Conservation (phyloP, 2,329 filamentous ascomycete species). For the Nothomitra cinnamomea region DNA sequence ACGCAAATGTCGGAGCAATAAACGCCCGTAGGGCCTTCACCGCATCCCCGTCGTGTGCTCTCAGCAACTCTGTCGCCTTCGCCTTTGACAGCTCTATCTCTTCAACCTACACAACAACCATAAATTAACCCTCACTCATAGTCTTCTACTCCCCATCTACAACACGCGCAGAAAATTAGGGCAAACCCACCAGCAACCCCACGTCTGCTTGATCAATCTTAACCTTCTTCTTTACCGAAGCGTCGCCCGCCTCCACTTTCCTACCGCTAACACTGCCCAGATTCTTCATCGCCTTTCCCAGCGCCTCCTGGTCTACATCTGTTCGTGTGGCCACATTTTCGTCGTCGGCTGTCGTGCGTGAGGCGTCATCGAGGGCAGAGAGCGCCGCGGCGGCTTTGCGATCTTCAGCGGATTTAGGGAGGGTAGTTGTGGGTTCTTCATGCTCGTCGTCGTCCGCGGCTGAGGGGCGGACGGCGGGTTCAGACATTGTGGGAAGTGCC, state of each 20-base stretch:
- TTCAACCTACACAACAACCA: too few species aligned
- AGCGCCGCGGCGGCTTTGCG: slow-evolving; percentile 33
- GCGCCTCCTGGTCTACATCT: slow-evolving; percentile 27
- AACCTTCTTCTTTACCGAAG: slow-evolving; percentile 25
- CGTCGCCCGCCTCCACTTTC: too few species aligned
- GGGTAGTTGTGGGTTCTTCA: slow-evolving; percentile 14
- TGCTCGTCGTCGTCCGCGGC: slow-evolving; percentile 20
- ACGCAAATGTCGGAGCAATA: slow-evolving; percentile 18
- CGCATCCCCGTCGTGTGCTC: slow-evolving; percentile 51
- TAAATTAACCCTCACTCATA: too few species aligned
- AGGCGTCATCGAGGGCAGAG: slow-evolving; percentile 22
- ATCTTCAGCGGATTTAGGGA: slow-evolving; percentile 29
- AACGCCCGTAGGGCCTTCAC: slow-evolving; percentile 50
- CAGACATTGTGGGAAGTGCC: slow-evolving; percentile 22
- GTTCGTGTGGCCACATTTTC: too few species aligned
- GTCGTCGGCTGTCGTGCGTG: neutral
- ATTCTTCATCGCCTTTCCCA: slow-evolving; percentile 31
- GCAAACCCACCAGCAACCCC: slow-evolving; percentile 24
- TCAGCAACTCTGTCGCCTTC: slow-evolving; percentile 60
- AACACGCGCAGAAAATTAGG: slow-evolving; percentile 1
- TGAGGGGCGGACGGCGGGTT: slow-evolving; percentile 22
- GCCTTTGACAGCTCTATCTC: slow-evolving; percentile 54
- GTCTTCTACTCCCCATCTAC: too few species aligned
- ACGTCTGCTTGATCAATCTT: slow-evolving; percentile 30
- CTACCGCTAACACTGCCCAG: slow-evolving; percentile 14